Evolutionary conservation across 108 stramenopile species (phyloP).

Genomic region (Fragilaria crotonensis): DNA sequence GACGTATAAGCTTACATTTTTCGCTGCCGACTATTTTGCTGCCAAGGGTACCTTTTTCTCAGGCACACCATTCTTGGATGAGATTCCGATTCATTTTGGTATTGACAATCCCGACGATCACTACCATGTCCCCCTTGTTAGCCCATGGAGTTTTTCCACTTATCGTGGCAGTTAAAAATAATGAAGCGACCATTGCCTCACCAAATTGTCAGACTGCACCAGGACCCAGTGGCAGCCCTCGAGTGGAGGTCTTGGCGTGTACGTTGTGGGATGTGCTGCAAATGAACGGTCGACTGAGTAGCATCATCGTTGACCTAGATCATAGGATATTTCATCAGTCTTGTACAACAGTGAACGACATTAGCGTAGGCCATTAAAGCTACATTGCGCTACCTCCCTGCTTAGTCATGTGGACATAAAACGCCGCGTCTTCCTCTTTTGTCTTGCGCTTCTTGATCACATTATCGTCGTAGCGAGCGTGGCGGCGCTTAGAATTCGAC

Average conservation of each 20-base stretch:
- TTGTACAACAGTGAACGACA: no score
- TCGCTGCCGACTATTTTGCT: conserved; percentile 85
- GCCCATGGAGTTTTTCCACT: conserved; percentile 84
- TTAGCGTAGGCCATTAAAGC: not conserved
- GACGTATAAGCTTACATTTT: conserved; percentile 77
- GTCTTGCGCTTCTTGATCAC: conserved; percentile 75
- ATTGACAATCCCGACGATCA: conserved; percentile 90
- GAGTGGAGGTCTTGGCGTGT: no score
- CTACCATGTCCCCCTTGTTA: conserved; percentile 87
- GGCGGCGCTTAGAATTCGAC: conserved; percentile 38
- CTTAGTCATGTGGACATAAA: conserved; percentile 66
- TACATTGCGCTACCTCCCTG: conserved; percentile 71
- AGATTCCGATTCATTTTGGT: conserved; percentile 79
- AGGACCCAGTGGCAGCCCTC: no score
- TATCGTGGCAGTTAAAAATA: conserved; percentile 82
- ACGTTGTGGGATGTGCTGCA: no score
- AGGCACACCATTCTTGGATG: conserved; percentile 79
- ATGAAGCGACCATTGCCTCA: no score
- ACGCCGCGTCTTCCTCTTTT: conserved; percentile 67
- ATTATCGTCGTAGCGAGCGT: conserved; percentile 61
- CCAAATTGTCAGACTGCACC: no score
- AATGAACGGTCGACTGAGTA: no score
- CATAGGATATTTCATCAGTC: no score
- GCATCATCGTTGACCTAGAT: no score
- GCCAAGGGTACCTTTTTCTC: conserved; percentile 36